Evolutionary conservation across 257 asterid species (phyloP).

Genomic region (Eucommia ulmoides): DNA sequence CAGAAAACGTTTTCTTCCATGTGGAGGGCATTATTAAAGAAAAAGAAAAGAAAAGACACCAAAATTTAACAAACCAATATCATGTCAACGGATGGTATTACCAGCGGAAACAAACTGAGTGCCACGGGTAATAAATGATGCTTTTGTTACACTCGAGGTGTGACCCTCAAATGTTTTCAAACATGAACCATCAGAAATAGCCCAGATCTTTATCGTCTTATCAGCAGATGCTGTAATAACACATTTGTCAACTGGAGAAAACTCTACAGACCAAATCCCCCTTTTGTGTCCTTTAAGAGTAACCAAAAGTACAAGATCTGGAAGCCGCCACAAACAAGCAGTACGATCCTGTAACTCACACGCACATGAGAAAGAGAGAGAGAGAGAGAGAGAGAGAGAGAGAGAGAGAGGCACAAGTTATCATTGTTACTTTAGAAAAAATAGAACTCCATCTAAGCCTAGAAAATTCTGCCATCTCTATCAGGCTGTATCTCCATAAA

Average conservation of each 20-base stretch:
- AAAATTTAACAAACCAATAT: conserved; percentile 1
- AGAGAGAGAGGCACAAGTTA: conserved; percentile 6
- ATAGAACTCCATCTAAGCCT: neutral
- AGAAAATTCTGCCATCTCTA: too few species aligned
- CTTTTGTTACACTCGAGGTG: conserved; percentile 76
- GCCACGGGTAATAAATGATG: conserved; percentile 84
- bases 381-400: conserved; percentile 8
- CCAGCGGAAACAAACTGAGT: conserved; percentile 89
- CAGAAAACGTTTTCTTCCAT: too few species aligned
- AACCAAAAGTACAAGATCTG: conserved; percentile 71
- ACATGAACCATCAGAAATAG: conserved; percentile 86
- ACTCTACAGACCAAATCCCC: conserved; percentile 97
- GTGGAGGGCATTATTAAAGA: too few species aligned
- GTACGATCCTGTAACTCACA: conserved; percentile 77
- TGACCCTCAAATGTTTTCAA: conserved; percentile 96
- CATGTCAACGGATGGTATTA: conserved; percentile 16
- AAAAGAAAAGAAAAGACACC: conserved; percentile 3
- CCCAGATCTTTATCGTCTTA: conserved; percentile 87
- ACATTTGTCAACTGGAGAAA: conserved; percentile 96
- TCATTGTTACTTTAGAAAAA: neutral
- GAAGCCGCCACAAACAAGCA: conserved; percentile 90
- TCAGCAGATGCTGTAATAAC: conserved; percentile 96
- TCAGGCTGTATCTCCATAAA: too few species aligned
- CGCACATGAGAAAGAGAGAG: conserved; percentile 7
- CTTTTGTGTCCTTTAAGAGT: conserved; percentile 87